phyloP scores from a whole-genome alignment of 345 rosid genomes.

The Dipteronia dyeriana region DNA sequence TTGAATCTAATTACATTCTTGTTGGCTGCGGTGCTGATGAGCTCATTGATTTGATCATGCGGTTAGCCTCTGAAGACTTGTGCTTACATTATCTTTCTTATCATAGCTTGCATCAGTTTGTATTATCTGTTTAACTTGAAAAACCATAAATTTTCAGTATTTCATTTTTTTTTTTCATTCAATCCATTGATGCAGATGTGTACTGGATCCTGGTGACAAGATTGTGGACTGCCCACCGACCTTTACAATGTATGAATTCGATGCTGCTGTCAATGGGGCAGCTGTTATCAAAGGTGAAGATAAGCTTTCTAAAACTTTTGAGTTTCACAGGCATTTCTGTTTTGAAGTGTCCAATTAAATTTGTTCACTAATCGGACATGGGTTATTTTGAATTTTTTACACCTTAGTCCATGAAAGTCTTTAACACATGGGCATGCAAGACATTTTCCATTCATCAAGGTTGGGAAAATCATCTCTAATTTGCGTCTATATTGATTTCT shows the following conservation, averaged over 20 bases:
- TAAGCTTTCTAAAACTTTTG: neutral
- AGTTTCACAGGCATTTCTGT: neutral
- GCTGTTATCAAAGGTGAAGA: constrained; percentile 70
- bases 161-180: neutral
- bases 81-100: neutral
- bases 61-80: constrained; percentile 45
- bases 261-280: constrained; percentile 92
- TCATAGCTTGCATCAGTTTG: neutral
- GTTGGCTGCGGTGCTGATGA: constrained; percentile 98
- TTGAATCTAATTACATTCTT: constrained; percentile 83
- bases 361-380: neutral
- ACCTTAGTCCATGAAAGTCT: neutral
- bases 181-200: constrained; percentile 54
- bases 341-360: neutral
- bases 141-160: neutral
- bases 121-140: neutral
- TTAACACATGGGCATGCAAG: neutral
- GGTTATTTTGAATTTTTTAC: neutral
- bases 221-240: constrained; percentile 97
- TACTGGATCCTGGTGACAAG: constrained; percentile 96
- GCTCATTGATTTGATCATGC: constrained; percentile 93
- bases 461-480: neutral
- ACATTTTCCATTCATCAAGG: neutral
- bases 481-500: neutral
- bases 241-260: constrained; percentile 97